These are phyloP conservation scores for Trichoderma virens DNA, from an alignment of 495 filamentous ascomycete genomes.

Conservation along the genomic window DNA sequence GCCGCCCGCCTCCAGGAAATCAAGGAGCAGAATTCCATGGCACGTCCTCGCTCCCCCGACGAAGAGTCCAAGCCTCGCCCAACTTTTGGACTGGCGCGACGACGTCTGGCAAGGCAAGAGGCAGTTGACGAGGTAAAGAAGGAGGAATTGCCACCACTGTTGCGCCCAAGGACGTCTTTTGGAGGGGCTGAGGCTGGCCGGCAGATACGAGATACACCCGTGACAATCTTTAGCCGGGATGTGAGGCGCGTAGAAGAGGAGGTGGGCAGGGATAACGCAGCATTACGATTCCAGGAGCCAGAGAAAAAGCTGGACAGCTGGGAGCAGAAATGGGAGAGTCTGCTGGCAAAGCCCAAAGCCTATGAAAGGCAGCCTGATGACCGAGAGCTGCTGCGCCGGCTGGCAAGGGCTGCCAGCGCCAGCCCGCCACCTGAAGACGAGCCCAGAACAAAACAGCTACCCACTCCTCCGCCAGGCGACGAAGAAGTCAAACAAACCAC, in stretches of 20 bases:
- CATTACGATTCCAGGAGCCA: constrained; percentile 1
- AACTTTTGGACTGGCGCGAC: neutral
- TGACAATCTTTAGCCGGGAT: constrained; percentile 38
- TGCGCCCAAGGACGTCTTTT: constrained; percentile 13
- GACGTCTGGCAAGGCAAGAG: constrained; percentile 13
- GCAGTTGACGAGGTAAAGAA: constrained; percentile 24
- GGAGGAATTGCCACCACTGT: constrained; percentile 23
- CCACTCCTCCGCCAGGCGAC: neutral
- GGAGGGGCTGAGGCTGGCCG: constrained; percentile 13
- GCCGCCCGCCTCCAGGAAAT: constrained; percentile 52
- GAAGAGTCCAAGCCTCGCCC: constrained; percentile 13
- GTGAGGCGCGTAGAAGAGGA: constrained; percentile 10
- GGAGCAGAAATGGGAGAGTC: constrained; percentile 1
- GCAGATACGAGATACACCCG: constrained; percentile 38
- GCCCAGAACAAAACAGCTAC: neutral
- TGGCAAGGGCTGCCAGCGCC: constrained; percentile 54
- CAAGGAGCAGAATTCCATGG: constrained; percentile 34
- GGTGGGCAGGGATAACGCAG: neutral
- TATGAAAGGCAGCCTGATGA: constrained; percentile 45
- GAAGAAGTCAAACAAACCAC: neutral
- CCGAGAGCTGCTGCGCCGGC: constrained; percentile 53
- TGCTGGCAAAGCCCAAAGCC: constrained; percentile 22
- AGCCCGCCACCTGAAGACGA: constrained; percentile 29
- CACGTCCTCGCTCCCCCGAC: constrained; percentile 22
- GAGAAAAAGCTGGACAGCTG: constrained; percentile 17